Base-by-base conservation (phyloP, 345 rosid species). In the Carallia brachiata region DNA sequence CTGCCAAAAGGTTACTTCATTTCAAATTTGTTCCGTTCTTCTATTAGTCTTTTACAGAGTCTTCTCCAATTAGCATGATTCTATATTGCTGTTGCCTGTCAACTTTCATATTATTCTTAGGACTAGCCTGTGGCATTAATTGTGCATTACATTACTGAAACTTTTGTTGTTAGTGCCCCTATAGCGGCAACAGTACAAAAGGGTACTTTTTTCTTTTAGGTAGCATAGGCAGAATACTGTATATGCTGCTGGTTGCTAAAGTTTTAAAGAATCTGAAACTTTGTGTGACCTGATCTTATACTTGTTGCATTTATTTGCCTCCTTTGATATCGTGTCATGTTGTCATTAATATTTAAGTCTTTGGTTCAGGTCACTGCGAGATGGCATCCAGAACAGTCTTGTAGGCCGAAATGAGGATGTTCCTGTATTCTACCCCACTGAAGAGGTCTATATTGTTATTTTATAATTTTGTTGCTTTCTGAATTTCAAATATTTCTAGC, bases 401-500 rank as follows among this genome's bases (percentile, higher is more conserved):
- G 80, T 52, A 89, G 84, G 83, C 96, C 93, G 86, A 81, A 52
- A 74, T 96, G 92, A 86, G 81, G 90, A 90, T 62, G 89, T 90
- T 68, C 99, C 98, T 61, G 88, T 86, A 65, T 96, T 96, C 84
- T 87, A 90, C 82, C 99, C 99, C 0, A 90, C 83, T 7, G 96
- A 92, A 79, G 96, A 96, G 98, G 99, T 96, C 71, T 67, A 18
- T 53, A 18, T 81, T 67, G 12, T 68, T 75, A 55, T 64, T 78
- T 67, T 28, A 23, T 67, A 34, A 19, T 67, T 36, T 60, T 69
- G 68, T 39, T 70, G 72, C 74, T 74, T 18, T 63, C 61, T 54
- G 30, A 70, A 67, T 53, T 64, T 30, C 36, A 39, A 47, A 16
- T 37, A 27, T 13, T 40, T 13, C 15, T 55, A 28, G 30, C 5